Evolutionary conservation across 192 early-diverging fungal species (phyloP), one percentile per base, ranked within the genome.

Genomic region (Entomortierella parvispora): DNA sequence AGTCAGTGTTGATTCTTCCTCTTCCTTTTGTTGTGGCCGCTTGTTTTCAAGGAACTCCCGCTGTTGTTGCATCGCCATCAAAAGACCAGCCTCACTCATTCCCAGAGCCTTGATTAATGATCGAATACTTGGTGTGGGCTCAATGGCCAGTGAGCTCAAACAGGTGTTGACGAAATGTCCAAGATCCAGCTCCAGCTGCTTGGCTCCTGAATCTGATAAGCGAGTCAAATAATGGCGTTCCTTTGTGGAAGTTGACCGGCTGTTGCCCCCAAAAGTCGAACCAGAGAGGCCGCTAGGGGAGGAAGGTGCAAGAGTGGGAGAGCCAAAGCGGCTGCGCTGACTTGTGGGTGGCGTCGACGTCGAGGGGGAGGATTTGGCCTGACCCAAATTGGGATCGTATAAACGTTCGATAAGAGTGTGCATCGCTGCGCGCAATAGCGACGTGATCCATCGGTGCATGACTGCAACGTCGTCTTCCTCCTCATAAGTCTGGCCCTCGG

Each of bases 391-490:
- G 4, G 72, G 72, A 31, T 76, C 53, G 26, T 76, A 68, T 1
- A 81, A 45, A 8, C 56, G 48, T 17, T 81, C 80, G 10, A 77
- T 51, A 18, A 81, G 51, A 14, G 79, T 65, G 17, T 65, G 58
- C 87, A 92, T 92, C 0, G 82, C 80, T 0, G 85, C 89, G n/a
- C 89, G 79, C 1, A 88, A 82, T 2, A 93, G 58, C 0, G 90
- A 85, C 9, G 84, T 85, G 33, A 91, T 92, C 93, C 93, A 94
- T 11, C 87, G 65, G 55, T 92, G 86, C 28, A 79, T 79, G 33
- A 88, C 66, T 33, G 86, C 88, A 45, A 69, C 58, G 29, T 80
- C 70, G 5, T 76, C 54, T 3, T 85, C 72, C 4, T 77, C 78
- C 20, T 82, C 80, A 32, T 37, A 15, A 37, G 54, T 58, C 9